Percentiles rank a stretch among this genome's conserved stretches.
Evolutionary conservation across 2,329 filamentous ascomycete genomes (phyloP).

Genomic region (Phialocephala subalpina): DNA sequence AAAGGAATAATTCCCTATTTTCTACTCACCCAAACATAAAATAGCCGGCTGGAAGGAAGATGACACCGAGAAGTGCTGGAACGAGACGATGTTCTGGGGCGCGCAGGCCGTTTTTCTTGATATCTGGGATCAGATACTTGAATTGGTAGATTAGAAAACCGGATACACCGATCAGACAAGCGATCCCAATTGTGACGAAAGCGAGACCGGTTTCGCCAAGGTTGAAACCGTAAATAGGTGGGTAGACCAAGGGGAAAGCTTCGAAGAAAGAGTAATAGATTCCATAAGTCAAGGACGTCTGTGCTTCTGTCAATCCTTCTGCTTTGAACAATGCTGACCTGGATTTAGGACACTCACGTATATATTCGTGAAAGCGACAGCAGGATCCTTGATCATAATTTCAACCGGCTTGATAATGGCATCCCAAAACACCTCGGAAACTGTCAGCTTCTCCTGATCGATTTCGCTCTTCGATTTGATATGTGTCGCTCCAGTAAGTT

Average conservation of each 20-base stretch:
- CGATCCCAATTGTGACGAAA: slow-evolving; percentile 64
- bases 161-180: slow-evolving; percentile 57
- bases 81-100: slow-evolving; percentile 59
- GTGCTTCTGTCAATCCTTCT: slow-evolving; percentile 10
- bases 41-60: slow-evolving; percentile 61
- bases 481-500: slow-evolving; percentile 58
- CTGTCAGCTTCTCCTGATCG: slow-evolving; percentile 59
- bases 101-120: slow-evolving; percentile 55
- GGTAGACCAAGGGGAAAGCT: slow-evolving; percentile 70
- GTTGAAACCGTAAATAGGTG: slow-evolving; percentile 64
- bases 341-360: slow-evolving; percentile 12
- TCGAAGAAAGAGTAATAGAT: slow-evolving; percentile 71
- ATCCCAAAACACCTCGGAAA: slow-evolving; percentile 55
- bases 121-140: slow-evolving; percentile 53
- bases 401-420: slow-evolving; percentile 65
- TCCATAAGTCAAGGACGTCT: slow-evolving; percentile 59
- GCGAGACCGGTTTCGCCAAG: slow-evolving; percentile 63
- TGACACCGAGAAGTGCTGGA: slow-evolving; percentile 58
- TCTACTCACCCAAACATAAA: slow-evolving; percentile 66
- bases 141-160: slow-evolving; percentile 58
- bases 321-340: background rate
- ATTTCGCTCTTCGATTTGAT: slow-evolving; percentile 71
- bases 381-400: slow-evolving; percentile 65
- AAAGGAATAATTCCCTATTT: no score
- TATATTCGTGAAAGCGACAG: slow-evolving; percentile 24